Evolutionary conservation across 2,329 filamentous ascomycete genomes (phyloP), one percentile per base, ranked within the genome.

Genomic region (Stylonectria norvegica): DNA sequence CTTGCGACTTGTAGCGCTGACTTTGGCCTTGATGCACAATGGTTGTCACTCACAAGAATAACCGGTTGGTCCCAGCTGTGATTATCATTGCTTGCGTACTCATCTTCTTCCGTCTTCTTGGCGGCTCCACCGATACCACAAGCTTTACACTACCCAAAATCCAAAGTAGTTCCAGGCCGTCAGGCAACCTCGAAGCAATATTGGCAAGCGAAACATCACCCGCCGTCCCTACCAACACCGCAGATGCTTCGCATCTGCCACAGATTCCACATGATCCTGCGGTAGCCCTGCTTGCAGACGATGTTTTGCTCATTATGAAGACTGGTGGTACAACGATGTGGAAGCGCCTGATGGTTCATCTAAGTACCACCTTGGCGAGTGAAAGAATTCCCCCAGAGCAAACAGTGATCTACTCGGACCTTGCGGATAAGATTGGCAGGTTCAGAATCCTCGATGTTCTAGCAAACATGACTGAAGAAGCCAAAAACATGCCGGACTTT

Each of bases 241-340:
- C 22, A 25, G 7, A 7, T 7, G 12, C 22, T 7, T 12, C 22
- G 12, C 22, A 25, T 28, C 22, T 18, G 17, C 34, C 14, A 19
- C 14, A 23, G 12, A 27, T 19, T 2, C 19, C 22, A 4, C 22
- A 38, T 25, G 17, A 15, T 10, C 17, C 18, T n/a, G 15, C 25
- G 14, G 29, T 1, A 2, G 1, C 11, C 8, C 39, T 51, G 6
- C 27, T 43, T 5, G 43, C 38, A 7, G 47, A 54, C 20, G 53
- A 55, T 36, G 42, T 56, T 12, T 34, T 56, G 17, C 45, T 56
- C 30, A 54, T 56, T 31, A 44, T 56, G 34, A 56, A 56, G 29
- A 56, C 53, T 3, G 53, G 53, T 18, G 50, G 52, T 31, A 56
- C 53, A 10, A 52, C 49, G 8, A 40, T 55, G 42, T 56, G 49